Evolutionary conservation across 2,329 filamentous ascomycete species (phyloP), one percentile per base, ranked within the genome.

Genomic region (Penicillium psychrosexuale): DNA sequence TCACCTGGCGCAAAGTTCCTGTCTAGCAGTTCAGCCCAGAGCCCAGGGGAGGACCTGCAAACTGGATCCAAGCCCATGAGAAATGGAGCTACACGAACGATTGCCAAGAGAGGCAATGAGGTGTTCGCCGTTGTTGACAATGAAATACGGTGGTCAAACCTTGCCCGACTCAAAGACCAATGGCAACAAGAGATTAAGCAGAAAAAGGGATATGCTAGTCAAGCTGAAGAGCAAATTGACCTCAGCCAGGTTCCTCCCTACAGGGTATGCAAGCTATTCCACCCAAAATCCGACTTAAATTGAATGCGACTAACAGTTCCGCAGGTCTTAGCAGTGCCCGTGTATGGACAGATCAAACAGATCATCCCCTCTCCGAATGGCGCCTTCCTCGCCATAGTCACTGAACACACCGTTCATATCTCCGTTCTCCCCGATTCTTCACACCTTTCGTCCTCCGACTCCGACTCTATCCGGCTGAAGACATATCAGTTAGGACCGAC

Each of bases 401-500:
- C 93, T 1, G 84, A 87, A 9, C 89, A 97, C 69, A 97, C 91
- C 1, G 84, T 96, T 39, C 91, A 96, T 69, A 86, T 97, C 64
- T 87, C 90, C 53, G 79, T 92, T n/a, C 80, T 97, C 5, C 93
- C 93, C 27, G 88, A 95, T 62, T 79, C 88, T 0, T 85, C 88
- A 8, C 87, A 92, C 66, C 84, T 97, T 31, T 85, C 84, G 15
- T 82, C 84, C 56, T 79, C 82, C 43, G 90, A 93, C 66, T 78
- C 75, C 44, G 80, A 82, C 9, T 84, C 87, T 5, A 80, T 96
- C 66, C 90, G 89, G 67, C 81, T 92, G 30, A 95, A 90, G 72
- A 90, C 90, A 50, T 95, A 90, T 75, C 93, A 93, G 19, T 80
- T 97, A n/a, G 93, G 93, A 1, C 91, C 92, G 30, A 95, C 91